Conservation (phyloP, 2,329 filamentous ascomycete species). For the Rhynchosporium graminicola region DNA sequence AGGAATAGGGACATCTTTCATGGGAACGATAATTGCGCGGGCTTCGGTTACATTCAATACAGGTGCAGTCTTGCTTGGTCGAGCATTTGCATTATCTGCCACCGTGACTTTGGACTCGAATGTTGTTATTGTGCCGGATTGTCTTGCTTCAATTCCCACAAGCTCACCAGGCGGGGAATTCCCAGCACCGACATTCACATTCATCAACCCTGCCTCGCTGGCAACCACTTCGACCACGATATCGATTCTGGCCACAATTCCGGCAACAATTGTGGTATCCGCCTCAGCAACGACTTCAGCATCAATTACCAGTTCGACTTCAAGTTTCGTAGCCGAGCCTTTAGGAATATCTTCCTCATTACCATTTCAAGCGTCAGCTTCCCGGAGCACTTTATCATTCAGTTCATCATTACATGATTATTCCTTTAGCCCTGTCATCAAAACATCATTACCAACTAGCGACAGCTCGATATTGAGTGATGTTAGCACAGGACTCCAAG, state of each 20-base stretch:
- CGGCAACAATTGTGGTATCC: not conserved
- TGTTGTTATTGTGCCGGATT: constrained; percentile 5
- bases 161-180: not conserved
- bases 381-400: not conserved
- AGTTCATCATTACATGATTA: not conserved
- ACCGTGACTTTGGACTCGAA: constrained; percentile 18
- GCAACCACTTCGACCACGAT: no score
- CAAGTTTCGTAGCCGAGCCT: not conserved
- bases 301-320: not conserved
- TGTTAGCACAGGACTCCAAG: not conserved
- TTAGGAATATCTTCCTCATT: not conserved
- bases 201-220: no score
- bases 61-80: constrained; percentile 1
- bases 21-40: constrained; percentile 19
- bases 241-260: not conserved
- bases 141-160: constrained; percentile 3
- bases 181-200: not conserved
- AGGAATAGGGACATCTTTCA: constrained; percentile 13
- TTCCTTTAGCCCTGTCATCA: no score
- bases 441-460: not conserved
- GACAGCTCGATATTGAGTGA: not conserved
- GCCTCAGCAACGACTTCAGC: not conserved
- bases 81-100: constrained; percentile 15
- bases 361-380: not conserved
- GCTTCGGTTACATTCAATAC: constrained; percentile 15